phyloP scores from a whole-genome alignment of 805 yeast species.

The Lachancea cidri region DNA sequence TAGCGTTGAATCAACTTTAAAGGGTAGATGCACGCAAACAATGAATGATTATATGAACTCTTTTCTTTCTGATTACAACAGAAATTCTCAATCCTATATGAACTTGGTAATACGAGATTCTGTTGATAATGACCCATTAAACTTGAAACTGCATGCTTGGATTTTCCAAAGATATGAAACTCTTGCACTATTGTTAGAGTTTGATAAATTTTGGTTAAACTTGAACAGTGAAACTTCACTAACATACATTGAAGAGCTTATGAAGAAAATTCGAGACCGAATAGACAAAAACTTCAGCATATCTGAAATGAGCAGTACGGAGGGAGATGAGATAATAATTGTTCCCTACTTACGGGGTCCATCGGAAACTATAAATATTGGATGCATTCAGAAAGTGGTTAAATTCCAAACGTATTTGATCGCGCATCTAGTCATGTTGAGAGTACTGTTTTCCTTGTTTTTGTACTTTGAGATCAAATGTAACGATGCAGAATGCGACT shows the following conservation, averaged over 20 bases:
- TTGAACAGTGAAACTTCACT: constrained; percentile 20
- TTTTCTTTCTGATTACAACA: neutral
- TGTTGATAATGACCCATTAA: constrained; percentile 8
- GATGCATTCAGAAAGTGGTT: constrained; percentile 14
- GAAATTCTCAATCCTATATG: constrained; percentile 1
- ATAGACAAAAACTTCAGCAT: constrained; percentile 18
- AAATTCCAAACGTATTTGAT: constrained; percentile 25
- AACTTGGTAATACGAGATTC: constrained; percentile 1
- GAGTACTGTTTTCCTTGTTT: constrained; percentile 26
- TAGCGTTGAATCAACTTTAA: constrained; percentile 27
- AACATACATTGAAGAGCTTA: constrained; percentile 16
- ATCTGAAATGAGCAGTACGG: constrained; percentile 8
- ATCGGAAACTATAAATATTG: constrained; percentile 5
- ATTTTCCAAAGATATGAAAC: constrained; percentile 24
- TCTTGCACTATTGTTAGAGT: constrained; percentile 22
- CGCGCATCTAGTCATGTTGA: constrained; percentile 21
- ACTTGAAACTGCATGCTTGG: constrained; percentile 18
- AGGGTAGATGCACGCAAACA: constrained; percentile 27
- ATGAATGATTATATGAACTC: constrained; percentile 2
- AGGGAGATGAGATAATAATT: constrained; percentile 6
- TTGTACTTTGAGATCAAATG: constrained; percentile 26
- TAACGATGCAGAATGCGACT: constrained; percentile 8
- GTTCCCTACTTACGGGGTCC: neutral
- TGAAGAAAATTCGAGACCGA: constrained; percentile 19
- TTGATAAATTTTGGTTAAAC: constrained; percentile 25